phyloP scores from a whole-genome alignment of 208 protist genomes.

The Leishmania gerbilli region DNA sequence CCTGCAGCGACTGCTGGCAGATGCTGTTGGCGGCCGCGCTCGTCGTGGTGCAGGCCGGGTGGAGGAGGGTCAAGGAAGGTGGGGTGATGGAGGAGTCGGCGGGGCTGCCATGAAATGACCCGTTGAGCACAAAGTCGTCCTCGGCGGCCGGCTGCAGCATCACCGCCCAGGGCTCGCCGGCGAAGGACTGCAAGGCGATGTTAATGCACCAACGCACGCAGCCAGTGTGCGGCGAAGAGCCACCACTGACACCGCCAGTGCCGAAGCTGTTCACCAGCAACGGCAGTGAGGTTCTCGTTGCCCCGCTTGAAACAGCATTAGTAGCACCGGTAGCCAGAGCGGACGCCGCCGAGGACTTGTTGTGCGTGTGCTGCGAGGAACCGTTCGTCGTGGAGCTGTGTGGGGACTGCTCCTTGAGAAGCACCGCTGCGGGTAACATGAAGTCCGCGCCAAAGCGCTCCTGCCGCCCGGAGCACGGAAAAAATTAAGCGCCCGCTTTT shows the following conservation, averaged over 20 bases:
- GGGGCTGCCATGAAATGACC: slow-evolving; percentile 25
- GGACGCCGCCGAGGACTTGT: slow-evolving; percentile 12
- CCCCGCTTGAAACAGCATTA: not conserved
- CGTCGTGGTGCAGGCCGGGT: slow-evolving; percentile 20
- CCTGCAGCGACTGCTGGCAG: slow-evolving; percentile 14
- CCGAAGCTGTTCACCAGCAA: slow-evolving; percentile 5
- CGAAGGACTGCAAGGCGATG: slow-evolving; percentile 78
- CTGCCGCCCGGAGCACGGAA: not conserved
- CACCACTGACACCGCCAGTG: slow-evolving; percentile 8
- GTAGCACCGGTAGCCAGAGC: slow-evolving; percentile 1
- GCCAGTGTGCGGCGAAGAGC: slow-evolving; percentile 24
- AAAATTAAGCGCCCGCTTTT: not conserved
- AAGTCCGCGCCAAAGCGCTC: not conserved
- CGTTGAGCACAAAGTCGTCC: slow-evolving; percentile 23
- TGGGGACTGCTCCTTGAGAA: not conserved
- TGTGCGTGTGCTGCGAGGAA: not conserved
- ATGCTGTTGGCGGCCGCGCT: slow-evolving; percentile 24
- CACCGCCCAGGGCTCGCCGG: slow-evolving; percentile 74
- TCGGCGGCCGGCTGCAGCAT: slow-evolving; percentile 36
- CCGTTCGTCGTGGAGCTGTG: slow-evolving; percentile 1
- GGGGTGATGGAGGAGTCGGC: slow-evolving; percentile 11
- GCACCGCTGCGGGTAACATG: not conserved
- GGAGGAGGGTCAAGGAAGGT: slow-evolving; percentile 4
- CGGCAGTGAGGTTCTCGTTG: slow-evolving; percentile 2
- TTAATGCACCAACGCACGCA: slow-evolving; percentile 80